Evolutionary conservation across 345 rosid genomes (phyloP).

Genomic region (Citrus australasica): DNA sequence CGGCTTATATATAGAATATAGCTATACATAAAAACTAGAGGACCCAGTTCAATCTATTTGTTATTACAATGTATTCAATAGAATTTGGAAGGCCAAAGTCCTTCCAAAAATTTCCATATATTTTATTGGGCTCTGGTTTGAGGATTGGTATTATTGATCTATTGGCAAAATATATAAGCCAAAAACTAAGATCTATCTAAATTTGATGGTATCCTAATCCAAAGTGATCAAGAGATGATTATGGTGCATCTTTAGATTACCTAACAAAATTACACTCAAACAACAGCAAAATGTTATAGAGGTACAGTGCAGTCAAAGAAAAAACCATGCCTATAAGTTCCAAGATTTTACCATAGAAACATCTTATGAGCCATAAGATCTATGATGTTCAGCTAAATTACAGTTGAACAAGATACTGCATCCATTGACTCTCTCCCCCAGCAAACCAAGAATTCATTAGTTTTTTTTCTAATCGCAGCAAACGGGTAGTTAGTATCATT

Average conservation of each 20-base stretch:
- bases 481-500: no score
- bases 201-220: background rate
- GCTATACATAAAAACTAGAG: no score
- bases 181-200: background rate
- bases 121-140: background rate
- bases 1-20: no score
- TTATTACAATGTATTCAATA: background rate
- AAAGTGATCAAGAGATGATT: background rate
- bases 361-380: background rate
- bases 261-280: background rate
- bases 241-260: background rate
- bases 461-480: background rate
- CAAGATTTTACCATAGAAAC: background rate
- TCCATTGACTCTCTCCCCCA: background rate
- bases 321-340: background rate
- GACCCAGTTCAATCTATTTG: no score
- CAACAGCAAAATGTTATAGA: background rate
- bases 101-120: background rate
- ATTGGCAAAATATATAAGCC: background rate
- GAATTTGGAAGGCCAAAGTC: background rate
- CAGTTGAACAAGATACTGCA: background rate
- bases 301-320: background rate
- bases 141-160: background rate
- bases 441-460: background rate
- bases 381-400: background rate